Percentiles rank a stretch among this genome's conserved stretches.
Conservation (phyloP, 768 basidiomycete genomes). For the Russula abietina region DNA sequence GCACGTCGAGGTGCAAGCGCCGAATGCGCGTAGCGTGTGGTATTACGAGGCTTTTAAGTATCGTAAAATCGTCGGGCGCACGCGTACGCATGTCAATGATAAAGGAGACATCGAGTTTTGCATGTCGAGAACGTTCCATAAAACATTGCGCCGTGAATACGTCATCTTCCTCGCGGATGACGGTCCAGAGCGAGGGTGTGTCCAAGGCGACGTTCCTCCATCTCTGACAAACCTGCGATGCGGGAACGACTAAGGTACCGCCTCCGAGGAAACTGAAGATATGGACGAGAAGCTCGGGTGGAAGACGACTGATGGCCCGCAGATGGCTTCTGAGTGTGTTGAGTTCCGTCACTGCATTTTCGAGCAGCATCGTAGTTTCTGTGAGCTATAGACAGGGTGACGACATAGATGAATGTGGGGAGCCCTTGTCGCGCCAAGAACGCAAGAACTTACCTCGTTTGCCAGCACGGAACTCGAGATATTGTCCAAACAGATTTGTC, state of each 20-base stretch:
- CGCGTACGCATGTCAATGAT: conserved; percentile 2
- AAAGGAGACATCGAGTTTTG: conserved; percentile 10
- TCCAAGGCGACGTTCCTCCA: conserved; percentile 2
- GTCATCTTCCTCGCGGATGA: conserved; percentile 12
- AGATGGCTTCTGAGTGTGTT: background rate
- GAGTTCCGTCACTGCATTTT: background rate
- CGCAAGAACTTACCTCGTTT: conserved; percentile 10
- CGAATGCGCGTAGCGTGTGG: conserved; percentile 3
- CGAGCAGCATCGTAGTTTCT: conserved; percentile 5
- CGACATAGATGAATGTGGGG: background rate
- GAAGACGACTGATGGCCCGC: conserved; percentile 9
- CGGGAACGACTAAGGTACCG: conserved; percentile 1
- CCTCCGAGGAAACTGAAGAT: conserved; percentile 13
- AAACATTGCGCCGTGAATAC: background rate
- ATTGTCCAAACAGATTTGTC: background rate
- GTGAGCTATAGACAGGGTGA: background rate
- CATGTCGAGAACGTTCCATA: background rate
- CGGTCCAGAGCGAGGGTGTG: conserved; percentile 8
- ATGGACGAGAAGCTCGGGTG: conserved; percentile 11
- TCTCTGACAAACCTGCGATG: conserved; percentile 10
- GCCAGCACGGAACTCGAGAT: background rate
- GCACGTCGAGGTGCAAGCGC: conserved; percentile 2
- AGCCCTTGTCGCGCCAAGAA: background rate
- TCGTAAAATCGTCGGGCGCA: background rate
- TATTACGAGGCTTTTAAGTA: background rate